Conservation (phyloP, 2,329 filamentous ascomycete genomes). For the Microascus cirrosus region DNA sequence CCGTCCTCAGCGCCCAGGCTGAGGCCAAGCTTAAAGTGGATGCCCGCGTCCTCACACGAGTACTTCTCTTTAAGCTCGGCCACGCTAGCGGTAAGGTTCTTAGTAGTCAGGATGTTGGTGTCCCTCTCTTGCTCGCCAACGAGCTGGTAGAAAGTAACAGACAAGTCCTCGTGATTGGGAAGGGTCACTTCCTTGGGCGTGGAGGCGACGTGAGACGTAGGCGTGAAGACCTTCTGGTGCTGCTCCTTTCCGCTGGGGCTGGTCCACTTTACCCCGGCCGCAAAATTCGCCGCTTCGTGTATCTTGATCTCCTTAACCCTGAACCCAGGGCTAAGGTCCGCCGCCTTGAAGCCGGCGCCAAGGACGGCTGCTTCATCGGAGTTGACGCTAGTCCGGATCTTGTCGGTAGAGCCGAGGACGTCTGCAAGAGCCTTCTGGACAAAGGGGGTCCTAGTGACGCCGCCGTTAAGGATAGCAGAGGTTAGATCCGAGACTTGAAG, state of each 20-base stretch:
- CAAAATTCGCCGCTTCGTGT: constrained; percentile 64
- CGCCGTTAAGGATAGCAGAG: constrained; percentile 88
- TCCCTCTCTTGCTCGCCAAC: constrained; percentile 47
- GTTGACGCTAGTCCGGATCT: constrained; percentile 89
- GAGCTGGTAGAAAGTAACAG: constrained; percentile 69
- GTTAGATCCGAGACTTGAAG: constrained; percentile 67
- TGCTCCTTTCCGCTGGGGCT: constrained; percentile 57
- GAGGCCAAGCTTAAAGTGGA: constrained; percentile 70
- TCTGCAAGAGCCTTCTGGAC: constrained; percentile 83
- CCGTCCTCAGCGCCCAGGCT: constrained; percentile 63
- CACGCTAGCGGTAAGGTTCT: constrained; percentile 80
- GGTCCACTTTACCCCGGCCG: constrained; percentile 65
- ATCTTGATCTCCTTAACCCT: constrained; percentile 92
- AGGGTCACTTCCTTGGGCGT: constrained; percentile 77
- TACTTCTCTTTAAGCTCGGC: constrained; percentile 66
- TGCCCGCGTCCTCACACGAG: constrained; percentile 63
- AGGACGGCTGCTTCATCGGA: constrained; percentile 94
- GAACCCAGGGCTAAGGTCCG: constrained; percentile 87
- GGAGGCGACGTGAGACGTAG: constrained; percentile 62
- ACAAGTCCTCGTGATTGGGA: constrained; percentile 71
- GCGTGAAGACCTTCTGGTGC: constrained; percentile 73
- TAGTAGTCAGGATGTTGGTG: constrained; percentile 58
- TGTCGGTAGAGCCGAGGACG: constrained; percentile 58
- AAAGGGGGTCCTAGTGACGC: constrained; percentile 82
- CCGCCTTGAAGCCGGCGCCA: constrained; percentile 88